These are phyloP conservation scores for Xylaria sp. DNA, from an alignment of 2,329 filamentous ascomycete species.

Conservation along the genomic window DNA sequence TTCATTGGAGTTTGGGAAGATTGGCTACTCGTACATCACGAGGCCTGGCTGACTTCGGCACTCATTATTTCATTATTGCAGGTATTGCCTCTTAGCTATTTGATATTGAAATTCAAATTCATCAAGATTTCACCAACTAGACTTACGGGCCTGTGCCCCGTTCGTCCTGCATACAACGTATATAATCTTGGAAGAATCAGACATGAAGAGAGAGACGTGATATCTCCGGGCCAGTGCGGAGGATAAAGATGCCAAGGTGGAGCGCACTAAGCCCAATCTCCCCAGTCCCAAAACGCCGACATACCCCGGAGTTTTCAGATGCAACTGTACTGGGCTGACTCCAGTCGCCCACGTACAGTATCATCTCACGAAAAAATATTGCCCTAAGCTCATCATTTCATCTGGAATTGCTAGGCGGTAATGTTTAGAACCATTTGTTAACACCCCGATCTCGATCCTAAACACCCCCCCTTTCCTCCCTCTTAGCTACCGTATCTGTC, in stretches of 20 bases:
- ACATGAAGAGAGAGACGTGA: not conserved
- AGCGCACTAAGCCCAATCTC: conserved; percentile 16
- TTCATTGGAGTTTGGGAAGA: conserved; percentile 20
- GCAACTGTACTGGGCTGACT: conserved; percentile 2
- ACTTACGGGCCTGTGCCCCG: not conserved
- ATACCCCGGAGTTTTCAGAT: conserved; percentile 30
- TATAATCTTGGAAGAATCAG: not conserved
- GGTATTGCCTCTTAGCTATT: not conserved
- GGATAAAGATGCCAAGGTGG: conserved; percentile 12
- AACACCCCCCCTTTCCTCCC: not conserved
- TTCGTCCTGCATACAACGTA: not conserved
- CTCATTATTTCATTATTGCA: not conserved
- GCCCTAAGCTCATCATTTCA: not conserved
- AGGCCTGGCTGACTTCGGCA: not conserved
- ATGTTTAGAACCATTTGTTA: not conserved
- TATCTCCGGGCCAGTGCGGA: conserved; percentile 23
- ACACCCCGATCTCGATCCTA: not conserved
- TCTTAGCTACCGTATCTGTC: not conserved
- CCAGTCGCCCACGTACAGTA: not conserved
- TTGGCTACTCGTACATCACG: not conserved
- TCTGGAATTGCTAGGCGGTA: not conserved
- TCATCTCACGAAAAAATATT: not conserved
- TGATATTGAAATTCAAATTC: not conserved
- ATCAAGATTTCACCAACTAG: not conserved
- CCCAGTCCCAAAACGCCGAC: conserved; percentile 23